Evolutionary conservation across 345 rosid species (phyloP), one percentile per base, ranked within the genome.

Genomic region (Syzygium aromaticum): DNA sequence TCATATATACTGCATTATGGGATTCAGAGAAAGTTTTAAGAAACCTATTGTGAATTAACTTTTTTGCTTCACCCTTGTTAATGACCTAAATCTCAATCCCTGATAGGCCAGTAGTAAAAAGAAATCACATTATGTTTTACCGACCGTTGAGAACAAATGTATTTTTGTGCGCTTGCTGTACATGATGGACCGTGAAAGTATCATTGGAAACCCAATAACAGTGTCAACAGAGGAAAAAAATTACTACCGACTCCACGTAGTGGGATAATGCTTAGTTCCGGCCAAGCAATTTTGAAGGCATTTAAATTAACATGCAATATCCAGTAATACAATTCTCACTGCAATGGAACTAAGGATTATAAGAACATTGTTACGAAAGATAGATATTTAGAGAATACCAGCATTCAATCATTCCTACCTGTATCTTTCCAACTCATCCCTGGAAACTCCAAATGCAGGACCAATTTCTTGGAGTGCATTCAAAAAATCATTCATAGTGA

Each of bases 371-470:
- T 17, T 11, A n/a, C 73, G 7, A 61, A 61, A 61, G 73, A 61
- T 12, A 6, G 1, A 61, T 27, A n/a, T 61, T 13, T 23, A 1
- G 28, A 12, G 17, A 59, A 84, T 0, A 52, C 7, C 54, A 38
- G 8, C 22, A 28, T 38, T 82, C 77, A 86, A 51, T 54, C 84
- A 56, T 61, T 64, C 77, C 85, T 92, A 96, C 99, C 99, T 98
- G 98, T 97, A 94, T 56, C 96, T 93, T 91, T 96, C 96, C 86
- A 96, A 96, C 87, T 98, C 99, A 90, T 98, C 98, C 56, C 96
- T 96, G 86, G 99, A 96, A 25, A 98, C 99, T 90, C 99, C 99
- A 87, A 98, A 98, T 86, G 98, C 99, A 85, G 99, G 98, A 88
- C 89, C 87, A 77, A 98, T 89, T 90, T 98, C 99, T 15, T 90